Conservation (phyloP, 129 eudicot species). For the Arctium minus region DNA sequence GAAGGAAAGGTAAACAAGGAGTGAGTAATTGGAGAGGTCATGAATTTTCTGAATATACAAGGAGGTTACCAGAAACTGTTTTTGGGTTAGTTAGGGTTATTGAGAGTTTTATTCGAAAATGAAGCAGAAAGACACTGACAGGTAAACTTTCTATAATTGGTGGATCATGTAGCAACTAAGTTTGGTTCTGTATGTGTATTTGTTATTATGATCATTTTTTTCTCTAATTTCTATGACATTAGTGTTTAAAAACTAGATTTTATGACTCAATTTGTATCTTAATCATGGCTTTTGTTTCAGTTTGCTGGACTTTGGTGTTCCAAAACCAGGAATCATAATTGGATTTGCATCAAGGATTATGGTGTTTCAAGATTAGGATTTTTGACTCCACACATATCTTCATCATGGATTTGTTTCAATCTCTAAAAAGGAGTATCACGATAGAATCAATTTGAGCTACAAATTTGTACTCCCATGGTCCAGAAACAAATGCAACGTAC, state of each 20-base stretch:
- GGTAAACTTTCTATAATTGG: conserved; percentile 29
- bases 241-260: not conserved
- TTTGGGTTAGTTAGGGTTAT: conserved; percentile 40
- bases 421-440: too few relatives aligned
- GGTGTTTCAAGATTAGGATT: too few relatives aligned
- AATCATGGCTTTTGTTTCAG: not conserved
- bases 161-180: not conserved
- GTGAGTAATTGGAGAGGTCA: conserved; percentile 28
- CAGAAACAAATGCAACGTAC: too few relatives aligned
- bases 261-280: not conserved
- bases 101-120: conserved; percentile 42
- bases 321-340: not conserved
- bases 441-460: too few relatives aligned
- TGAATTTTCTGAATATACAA: conserved; percentile 41
- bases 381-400: too few relatives aligned
- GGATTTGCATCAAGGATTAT: not conserved
- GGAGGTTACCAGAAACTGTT: conserved; percentile 1
- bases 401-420: too few relatives aligned
- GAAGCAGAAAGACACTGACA: conserved; percentile 31
- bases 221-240: not conserved
- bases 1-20: conserved; percentile 17
- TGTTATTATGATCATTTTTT: not conserved
- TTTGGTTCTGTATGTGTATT: not conserved
- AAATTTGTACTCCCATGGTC: too few relatives aligned
- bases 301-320: not conserved